Percentiles rank a stretch among this genome's conserved stretches.
phyloP scores from a whole-genome alignment of 1,284 basidiomycete genomes.

The Ganoderma lucidum region DNA sequence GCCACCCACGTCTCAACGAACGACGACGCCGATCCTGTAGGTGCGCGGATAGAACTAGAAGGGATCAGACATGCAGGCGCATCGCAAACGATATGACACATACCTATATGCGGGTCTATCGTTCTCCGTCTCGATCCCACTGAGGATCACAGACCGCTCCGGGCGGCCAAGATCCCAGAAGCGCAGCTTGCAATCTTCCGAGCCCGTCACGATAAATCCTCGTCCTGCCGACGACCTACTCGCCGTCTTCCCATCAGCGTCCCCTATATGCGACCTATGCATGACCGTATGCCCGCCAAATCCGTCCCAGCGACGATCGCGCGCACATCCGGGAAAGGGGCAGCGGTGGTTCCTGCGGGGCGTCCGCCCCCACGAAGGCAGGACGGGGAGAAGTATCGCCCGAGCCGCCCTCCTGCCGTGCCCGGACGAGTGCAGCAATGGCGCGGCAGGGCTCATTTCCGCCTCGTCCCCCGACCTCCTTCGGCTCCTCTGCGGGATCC shows the following conservation, averaged over 20 bases:
- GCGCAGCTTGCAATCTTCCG: constrained; percentile 82
- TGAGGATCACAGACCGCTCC: constrained; percentile 78
- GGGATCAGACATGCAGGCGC: background rate
- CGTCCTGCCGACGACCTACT: constrained; percentile 47
- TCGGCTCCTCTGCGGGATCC: constrained; percentile 58
- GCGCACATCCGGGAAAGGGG: constrained; percentile 68
- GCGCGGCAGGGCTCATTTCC: constrained; percentile 72
- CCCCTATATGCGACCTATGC: constrained; percentile 63
- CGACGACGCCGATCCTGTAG: constrained; percentile 52
- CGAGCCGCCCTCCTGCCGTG: constrained; percentile 47
- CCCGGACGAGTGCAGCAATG: constrained; percentile 63
- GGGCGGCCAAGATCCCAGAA: constrained; percentile 83
- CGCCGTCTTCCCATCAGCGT: constrained; percentile 50
- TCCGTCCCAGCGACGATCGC: constrained; percentile 73
- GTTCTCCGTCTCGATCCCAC: constrained; percentile 71
- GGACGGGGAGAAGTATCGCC: constrained; percentile 29
- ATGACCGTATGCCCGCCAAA: constrained; percentile 71
- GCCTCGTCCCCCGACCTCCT: constrained; percentile 60
- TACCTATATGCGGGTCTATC: constrained; percentile 79
- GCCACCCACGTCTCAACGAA: constrained; percentile 73
- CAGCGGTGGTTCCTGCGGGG: constrained; percentile 45
- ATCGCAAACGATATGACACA: constrained; percentile 27
- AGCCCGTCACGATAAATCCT: constrained; percentile 84
- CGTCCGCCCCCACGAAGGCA: constrained; percentile 28
- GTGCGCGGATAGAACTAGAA: constrained; percentile 42